Conservation (phyloP, 140 eudicot genomes). For the Oenanthe javanica region DNA sequence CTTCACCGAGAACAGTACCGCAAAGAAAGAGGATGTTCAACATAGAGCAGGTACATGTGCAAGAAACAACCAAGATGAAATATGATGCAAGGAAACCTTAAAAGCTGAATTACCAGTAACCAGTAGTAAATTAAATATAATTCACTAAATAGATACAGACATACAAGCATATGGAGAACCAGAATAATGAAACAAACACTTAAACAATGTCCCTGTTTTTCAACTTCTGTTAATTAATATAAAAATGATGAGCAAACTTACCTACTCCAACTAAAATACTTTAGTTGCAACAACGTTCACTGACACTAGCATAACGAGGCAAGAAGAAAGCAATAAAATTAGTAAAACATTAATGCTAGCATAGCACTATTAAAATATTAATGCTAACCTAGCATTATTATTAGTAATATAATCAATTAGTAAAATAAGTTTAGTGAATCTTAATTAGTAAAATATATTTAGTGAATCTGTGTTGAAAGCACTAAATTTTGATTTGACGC, state of each 20-base stretch:
- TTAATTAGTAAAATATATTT: too few species aligned
- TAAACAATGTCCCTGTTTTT: neutral
- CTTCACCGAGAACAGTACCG: neutral
- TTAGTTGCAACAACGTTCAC: neutral
- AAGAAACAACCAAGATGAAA: neutral
- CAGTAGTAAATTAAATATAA: neutral
- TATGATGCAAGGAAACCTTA: neutral
- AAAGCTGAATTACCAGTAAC: neutral
- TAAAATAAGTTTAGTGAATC: too few species aligned
- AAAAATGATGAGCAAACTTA: neutral
- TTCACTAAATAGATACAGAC: neutral
- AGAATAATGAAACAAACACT: neutral
- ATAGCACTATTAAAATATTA: too few species aligned
- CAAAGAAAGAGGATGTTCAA: neutral
- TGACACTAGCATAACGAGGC: neutral
- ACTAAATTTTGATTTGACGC: too few species aligned
- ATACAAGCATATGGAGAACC: neutral
- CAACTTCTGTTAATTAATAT: neutral
- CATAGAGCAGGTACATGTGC: neutral
- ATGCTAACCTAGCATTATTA: too few species aligned
- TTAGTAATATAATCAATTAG: too few species aligned
- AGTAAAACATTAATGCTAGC: neutral
- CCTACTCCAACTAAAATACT: neutral
- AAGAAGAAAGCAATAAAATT: neutral
- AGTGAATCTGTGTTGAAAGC: too few species aligned